phyloP scores from a whole-genome alignment of 2,329 filamentous ascomycete species.

The Hypoxylon sp. region DNA sequence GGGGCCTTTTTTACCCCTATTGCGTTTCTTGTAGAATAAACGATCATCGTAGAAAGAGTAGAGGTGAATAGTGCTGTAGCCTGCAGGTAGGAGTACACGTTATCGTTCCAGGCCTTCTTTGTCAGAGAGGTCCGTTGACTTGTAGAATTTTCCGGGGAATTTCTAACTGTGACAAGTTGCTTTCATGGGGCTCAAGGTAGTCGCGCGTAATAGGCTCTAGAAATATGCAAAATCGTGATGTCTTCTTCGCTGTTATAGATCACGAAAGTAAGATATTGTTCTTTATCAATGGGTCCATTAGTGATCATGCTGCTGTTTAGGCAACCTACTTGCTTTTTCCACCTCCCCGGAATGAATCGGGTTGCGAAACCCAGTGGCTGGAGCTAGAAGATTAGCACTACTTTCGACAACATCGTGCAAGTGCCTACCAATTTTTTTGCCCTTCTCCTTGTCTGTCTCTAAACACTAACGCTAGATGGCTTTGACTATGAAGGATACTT shows the following conservation, averaged over 20 bases:
- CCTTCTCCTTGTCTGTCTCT: background rate
- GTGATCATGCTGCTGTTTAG: constrained; percentile 1
- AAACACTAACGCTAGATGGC: background rate
- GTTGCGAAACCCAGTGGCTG: background rate
- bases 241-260: background rate
- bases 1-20: background rate
- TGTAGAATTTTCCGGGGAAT: background rate
- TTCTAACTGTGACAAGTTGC: background rate
- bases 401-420: background rate
- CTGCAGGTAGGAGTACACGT: background rate
- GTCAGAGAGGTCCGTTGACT: no score
- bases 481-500: background rate
- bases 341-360: background rate
- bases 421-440: background rate
- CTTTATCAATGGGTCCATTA: background rate
- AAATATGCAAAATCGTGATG: constrained; percentile 1
- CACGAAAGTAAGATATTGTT: background rate
- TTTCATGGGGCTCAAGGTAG: background rate
- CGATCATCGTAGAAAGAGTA: background rate
- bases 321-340: background rate
- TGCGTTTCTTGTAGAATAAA: background rate
- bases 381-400: background rate
- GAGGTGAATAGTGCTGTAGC: background rate
- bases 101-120: background rate
- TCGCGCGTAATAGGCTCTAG: background rate